Base-by-base conservation (phyloP, 257 asterid genomes). In the Cruciata laevipes region DNA sequence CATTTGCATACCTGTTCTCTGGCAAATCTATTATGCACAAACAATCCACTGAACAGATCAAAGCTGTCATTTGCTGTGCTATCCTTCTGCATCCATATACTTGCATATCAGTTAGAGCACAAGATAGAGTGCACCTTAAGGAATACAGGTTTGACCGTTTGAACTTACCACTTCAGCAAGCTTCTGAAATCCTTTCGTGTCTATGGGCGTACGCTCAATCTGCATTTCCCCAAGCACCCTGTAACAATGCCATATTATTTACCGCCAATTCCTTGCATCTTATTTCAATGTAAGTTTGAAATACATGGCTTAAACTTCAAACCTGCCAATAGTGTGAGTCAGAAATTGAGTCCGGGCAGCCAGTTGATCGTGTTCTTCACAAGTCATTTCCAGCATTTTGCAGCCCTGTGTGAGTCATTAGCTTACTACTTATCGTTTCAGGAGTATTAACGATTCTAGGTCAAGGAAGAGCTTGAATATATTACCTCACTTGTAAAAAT, bases 271-370 rank as follows among this genome's bases (percentile, higher is more conserved):
- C 14, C 27, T 3, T 10, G 49, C 23, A 2, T 61, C 17, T 18
- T 6, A 3, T 40, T 16, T 13, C 8, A 11, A 57, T 47, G 21
- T 47, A 47, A 10, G 6, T 20, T 51, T 32, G 20, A n/a, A 2
- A 12, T 31, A 16, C 44, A 31, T 56, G 35, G 13, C 53, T 55
- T 52, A 56, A 24, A 71, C 24, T 31, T 18, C 24, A 11, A 73
- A 86, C 98, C 98, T 89, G 75, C 98, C 98, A 72, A 92, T 74
- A 23, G 89, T 76, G 85, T 89, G 98, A 38, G 98, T 89, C 42
- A 92, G 81, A 76, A 92, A 87, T 68, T 92, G 98, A 66, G 87
- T 89, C 65, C 77, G 80, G 21, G 97, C 96, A 25, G 96, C 81
- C 66, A 87, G 73, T 71, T 76, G 74, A 67, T 87, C 98, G 55